Percentiles rank a stretch among this genome's conserved stretches.
These are phyloP conservation scores for Bretschneidera sinensis DNA, from an alignment of 345 rosid genomes.

Conservation along the genomic window DNA sequence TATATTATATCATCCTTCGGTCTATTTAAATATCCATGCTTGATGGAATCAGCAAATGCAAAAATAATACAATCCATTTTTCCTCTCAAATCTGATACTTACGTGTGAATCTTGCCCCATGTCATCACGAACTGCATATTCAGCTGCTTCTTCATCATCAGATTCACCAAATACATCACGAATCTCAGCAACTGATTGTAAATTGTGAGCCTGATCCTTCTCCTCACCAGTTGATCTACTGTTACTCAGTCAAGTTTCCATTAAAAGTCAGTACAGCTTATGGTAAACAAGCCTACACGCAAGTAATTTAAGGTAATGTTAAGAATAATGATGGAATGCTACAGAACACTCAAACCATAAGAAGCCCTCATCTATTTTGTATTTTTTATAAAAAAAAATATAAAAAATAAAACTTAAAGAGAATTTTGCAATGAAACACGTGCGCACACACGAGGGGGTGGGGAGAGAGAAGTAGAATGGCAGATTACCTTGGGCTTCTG, in stretches of 20 bases:
- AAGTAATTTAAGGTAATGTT: conserved; percentile 13
- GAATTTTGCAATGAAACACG: not conserved
- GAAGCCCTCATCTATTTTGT: not conserved
- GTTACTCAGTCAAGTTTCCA: conserved; percentile 21
- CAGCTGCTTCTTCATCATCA: conserved; percentile 88
- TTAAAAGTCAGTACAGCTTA: conserved; percentile 7
- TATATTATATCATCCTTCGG: conserved; percentile 8
- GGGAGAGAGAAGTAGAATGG: not conserved
- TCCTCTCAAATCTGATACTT: conserved; percentile 28
- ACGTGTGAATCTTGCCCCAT: conserved; percentile 63
- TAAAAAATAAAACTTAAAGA: no score
- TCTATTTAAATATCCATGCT: not conserved
- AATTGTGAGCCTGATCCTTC: conserved; percentile 54
- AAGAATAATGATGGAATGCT: conserved; percentile 3
- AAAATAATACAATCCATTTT: not conserved
- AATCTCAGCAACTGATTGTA: conserved; percentile 71
- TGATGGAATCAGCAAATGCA: conserved; percentile 4
- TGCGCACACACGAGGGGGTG: not conserved
- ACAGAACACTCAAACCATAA: not conserved
- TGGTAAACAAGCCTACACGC: conserved; percentile 11
- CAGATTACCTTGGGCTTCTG: conserved; percentile 57
- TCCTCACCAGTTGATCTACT: conserved; percentile 61
- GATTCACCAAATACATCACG: conserved; percentile 99
- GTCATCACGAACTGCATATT: conserved; percentile 60
- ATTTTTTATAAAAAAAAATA: no score